Evolutionary conservation across 768 basidiomycete genomes (phyloP), one percentile per base, ranked within the genome.

Genomic region (Lactifluus subvellereus): DNA sequence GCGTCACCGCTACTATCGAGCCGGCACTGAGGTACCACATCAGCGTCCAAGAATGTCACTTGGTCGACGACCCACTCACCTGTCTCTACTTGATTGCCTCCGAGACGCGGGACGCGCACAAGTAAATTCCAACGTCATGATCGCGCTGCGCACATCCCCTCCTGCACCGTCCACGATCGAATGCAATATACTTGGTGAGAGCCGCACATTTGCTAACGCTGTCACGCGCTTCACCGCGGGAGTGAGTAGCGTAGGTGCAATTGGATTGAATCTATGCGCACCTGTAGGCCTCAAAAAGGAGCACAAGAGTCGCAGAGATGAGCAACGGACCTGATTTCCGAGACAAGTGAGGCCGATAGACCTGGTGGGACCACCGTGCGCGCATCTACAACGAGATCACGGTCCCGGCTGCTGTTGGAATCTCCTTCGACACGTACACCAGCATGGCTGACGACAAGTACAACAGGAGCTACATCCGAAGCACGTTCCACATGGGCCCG

Each of bases 91-190:
- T 70, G 49, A 75, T 69, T 75, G 77, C 65, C 67, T 69, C 64
- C 70, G 72, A 61, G 67, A 69, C 16, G 68, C 69, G n/a, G 80
- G 74, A 20, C 77, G 74, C 18, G 82, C 73, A 71, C 81, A 96
- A 1, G 87, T 84, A 70, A 99, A 94, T 71, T 99, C 91, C 7
- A 98, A 79, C 0, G 89, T 86, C 86, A 96, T 98, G 64, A 98
- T 83, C 0, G 95, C 96, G 60, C 89, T 91, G 48, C 97, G 80
- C 42, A 99, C 90, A 70, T 99, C 97, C 0, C 97, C 97, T 69
- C 89, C 89, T 3, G 90, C 81, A 2, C 89, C 83, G 55, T 86
- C 84, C 5, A 94, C 82, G 62, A 98, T 81, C 20, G 86, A 74
- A 57, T 96, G 88, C 0, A 97, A 69, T 1, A 84, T 80, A 6